Evolutionary conservation across 306 rosid species (phyloP), one percentile per base, ranked within the genome.

Genomic region (Acmispon strigosus): DNA sequence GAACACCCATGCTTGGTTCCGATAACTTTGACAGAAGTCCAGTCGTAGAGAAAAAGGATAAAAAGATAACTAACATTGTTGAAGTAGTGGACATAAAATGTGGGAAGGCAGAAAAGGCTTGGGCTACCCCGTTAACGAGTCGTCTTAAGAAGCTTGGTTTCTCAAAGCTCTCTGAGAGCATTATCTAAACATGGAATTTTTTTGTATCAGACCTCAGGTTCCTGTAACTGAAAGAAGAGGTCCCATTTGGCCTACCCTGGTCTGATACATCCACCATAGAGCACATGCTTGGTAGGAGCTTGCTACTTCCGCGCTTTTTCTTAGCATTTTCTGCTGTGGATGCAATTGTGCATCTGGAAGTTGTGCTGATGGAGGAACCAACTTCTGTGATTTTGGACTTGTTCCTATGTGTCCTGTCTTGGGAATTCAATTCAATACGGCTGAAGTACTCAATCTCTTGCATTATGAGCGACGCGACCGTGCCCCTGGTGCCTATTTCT

Each of bases 61-160:
- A 85, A 66, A 92, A 86, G 82, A 74, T 75, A 56, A 56, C 78
- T 67, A 84, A 80, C 69, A 85, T 86, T 17, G 98, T 89, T 66
- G 96, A 88, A 70, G 82, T 92, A 75, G 98, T 92, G 62, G 96
- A 89, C 81, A 78, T 92, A 57, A 92, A 84, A 77, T 92, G 96
- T 56, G 90, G 92, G 54, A 83, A 75, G 76, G 79, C 84, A 10
- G 90, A 90, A 43, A 81, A 83, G 80, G 89, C 88, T 56, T 92
- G 98, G 96, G 84, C 90, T 72, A 84, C 76, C 69, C 92, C 92
- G 61, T 70, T 92, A 67, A 70, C 95, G 47, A 92, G 57, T 57
- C 87, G 89, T 55, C 88, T 92, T 70, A 84, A 83, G 82, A 92
- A 89, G 88, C 84, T 92, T 7, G 87, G 98, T 4, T 92, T 92